These are phyloP conservation scores for Solanum ossicruentum DNA, from an alignment of 257 asterid genomes.

Conservation along the genomic window DNA sequence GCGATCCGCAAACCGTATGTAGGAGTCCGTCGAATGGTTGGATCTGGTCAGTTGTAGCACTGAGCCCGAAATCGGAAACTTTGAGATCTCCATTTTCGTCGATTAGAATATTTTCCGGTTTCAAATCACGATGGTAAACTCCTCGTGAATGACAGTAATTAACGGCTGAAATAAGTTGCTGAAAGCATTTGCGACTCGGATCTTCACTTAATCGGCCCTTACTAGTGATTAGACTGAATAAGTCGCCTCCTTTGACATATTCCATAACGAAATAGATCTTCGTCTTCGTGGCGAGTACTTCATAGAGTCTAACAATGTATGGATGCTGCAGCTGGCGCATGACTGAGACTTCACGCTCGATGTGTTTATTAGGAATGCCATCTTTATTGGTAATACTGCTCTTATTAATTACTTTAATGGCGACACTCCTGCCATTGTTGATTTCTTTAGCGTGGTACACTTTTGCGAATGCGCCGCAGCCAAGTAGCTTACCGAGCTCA, in stretches of 20 bases:
- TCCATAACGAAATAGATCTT: conserved; percentile 71
- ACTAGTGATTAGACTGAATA: conserved; percentile 47
- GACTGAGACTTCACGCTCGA: conserved; percentile 63
- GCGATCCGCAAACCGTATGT: conserved; percentile 93
- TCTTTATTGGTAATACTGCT: conserved; percentile 21
- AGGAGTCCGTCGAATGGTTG: conserved; percentile 45
- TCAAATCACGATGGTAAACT: conserved; percentile 73
- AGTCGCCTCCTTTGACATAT: conserved; percentile 78
- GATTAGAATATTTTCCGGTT: conserved; percentile 74
- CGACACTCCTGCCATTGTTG: conserved; percentile 58
- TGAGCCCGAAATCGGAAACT: conserved; percentile 79
- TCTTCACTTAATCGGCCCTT: conserved; percentile 61
- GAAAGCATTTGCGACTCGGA: conserved; percentile 54
- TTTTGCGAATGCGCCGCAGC: conserved; percentile 92
- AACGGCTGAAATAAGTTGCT: conserved; percentile 73
- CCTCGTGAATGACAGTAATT: conserved; percentile 70
- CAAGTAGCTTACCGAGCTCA: conserved; percentile 75
- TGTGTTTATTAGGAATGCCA: conserved; percentile 16
- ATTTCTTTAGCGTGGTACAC: conserved; percentile 79
- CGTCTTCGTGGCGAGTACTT: conserved; percentile 63
- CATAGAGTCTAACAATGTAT: conserved; percentile 46
- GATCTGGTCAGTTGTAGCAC: conserved; percentile 54
- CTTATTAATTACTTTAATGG: conserved; percentile 60
- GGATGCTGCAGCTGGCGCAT: conserved; percentile 63
- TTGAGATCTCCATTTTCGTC: conserved; percentile 78